Evolutionary conservation across 2,329 filamentous ascomycete genomes (phyloP).

Genomic region (Fusarium sp.): DNA sequence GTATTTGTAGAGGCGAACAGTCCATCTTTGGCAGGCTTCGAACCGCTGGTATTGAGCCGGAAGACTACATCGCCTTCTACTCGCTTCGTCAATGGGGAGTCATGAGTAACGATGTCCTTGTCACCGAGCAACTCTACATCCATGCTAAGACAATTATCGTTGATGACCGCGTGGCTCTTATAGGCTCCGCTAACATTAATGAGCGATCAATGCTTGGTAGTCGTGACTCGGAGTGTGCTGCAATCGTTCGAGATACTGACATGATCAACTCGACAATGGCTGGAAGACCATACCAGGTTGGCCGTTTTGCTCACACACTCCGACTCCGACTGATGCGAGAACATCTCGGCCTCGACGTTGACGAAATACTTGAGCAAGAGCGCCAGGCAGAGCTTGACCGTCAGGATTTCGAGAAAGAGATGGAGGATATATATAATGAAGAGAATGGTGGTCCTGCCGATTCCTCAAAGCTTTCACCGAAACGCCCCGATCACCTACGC

Average conservation of each 20-base stretch:
- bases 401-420: slow-evolving; percentile 66
- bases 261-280: slow-evolving; percentile 94
- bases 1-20: slow-evolving; percentile 90
- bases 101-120: slow-evolving; percentile 84
- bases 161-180: slow-evolving; percentile 91
- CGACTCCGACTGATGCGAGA: slow-evolving; percentile 96
- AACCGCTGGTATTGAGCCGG: slow-evolving; percentile 84
- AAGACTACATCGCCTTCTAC: slow-evolving; percentile 96
- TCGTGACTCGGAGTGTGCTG: slow-evolving; percentile 91
- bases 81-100: slow-evolving; percentile 92
- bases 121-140: slow-evolving; percentile 97
- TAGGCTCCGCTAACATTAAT: slow-evolving; percentile 98
- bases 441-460: slow-evolving; percentile 48
- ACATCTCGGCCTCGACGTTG: slow-evolving; percentile 94
- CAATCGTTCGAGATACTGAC: slow-evolving; percentile 90
- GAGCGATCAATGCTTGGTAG: slow-evolving; percentile 94
- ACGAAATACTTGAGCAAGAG: slow-evolving; percentile 86
- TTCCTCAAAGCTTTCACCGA: slow-evolving; percentile 49
- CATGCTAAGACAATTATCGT: slow-evolving; percentile 98
- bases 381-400: slow-evolving; percentile 73
- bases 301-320: slow-evolving; percentile 90
- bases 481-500: slow-evolving; percentile 33
- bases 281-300: slow-evolving; percentile 87
- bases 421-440: slow-evolving; percentile 70
- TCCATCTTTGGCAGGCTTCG: slow-evolving; percentile 91